Base-by-base conservation (phyloP, 169 alveolate species). In the Cryptosporidium tyzzeri region DNA sequence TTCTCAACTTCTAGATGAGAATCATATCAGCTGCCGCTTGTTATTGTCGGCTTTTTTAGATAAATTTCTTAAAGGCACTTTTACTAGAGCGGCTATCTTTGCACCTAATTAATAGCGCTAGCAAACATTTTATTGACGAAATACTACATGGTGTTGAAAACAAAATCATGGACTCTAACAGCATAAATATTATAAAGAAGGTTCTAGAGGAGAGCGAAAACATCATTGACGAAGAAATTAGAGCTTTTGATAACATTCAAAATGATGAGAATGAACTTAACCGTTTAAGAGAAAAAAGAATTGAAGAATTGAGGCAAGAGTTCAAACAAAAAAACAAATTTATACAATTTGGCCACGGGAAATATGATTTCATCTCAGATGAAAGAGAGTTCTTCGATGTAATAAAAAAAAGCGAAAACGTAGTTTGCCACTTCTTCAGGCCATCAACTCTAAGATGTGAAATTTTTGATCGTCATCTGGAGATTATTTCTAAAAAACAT, bases 401-500 rank as follows among this genome's bases (percentile, higher is more conserved):
- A 18, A 80, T 80, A 14, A 80, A 80, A 35, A 80, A 41, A 29
- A 80, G 89, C 41, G 92, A 91, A 33, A 86, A 71, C 65, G 93
- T 93, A 59, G 92, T 94, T n/a, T 87, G 93, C 37, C 96, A 94
- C 58, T 94, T 93, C 86, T 94, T 86, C 71, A 92, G 95, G 48
- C 91, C 93, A 31, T 85, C 94, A 37, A 92, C 95, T 50, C 84
- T 91, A 86, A 86, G 96, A 69, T 94, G 96, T 74, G 92, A 92
- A 86, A 92, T 94, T 10, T 75, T 94, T 31, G 96, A 94, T 55
- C 73, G 86, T 21, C 96, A 93, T 55, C 55, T 94, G n/a, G 58
- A 50, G 23, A 92, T 71, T 61, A 84, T 94, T 31, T 93, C 96
- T 0, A 67, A 70, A 59, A 69, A 68, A 31, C 94, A 94, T 85